Evolutionary conservation across 2,329 filamentous ascomycete genomes (phyloP), one percentile per base, ranked within the genome.

Genomic region (Thermothelomyces thermophilus): DNA sequence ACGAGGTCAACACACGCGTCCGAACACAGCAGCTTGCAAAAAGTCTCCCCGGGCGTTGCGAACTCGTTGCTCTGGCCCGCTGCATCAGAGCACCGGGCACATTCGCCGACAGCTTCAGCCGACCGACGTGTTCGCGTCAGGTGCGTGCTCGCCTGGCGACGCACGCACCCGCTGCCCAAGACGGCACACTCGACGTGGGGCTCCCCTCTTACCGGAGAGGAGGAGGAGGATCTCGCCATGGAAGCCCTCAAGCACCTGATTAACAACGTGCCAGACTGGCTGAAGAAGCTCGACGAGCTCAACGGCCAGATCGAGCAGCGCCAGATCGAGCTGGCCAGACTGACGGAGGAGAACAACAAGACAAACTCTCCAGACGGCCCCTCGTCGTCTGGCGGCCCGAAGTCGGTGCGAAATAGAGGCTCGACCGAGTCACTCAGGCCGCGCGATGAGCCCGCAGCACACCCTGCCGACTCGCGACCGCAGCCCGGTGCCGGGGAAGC

Each of bases 301-400:
- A 81, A 73, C 60, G 70, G 71, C 52, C 75, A 84, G 63, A 81
- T 84, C 51, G 74, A 79, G 51, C 70, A 76, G 60, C 79, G 81
- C 51, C 81, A 84, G 68, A 66, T 70, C 44, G 79, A 83, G 60
- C 70, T 84, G 49, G 80, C 79, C 31, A 53, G 54, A 41, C 41
- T 63, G 22, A 57, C 60, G 41, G 66, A 65, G 24, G 61, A 63
- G 31, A 28, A 20, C 20, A 51, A n/a, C n/a, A n/a, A 48, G 37
- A 26, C 48, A 16, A 28, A 33, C 9, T 49, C 45, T 20, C 46
- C 53, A 19, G 49, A 37, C 34, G 33, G 55, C 3, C 10, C 41
- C 10, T 58, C 62, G n/a, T 60, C 67, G n/a, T 60, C 67, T 5
- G 13, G 33, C 20, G 22, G 50, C 16, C 17, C 55, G 34, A 70